Evolutionary conservation across 768 basidiomycete species (phyloP), one percentile per base, ranked within the genome.

Genomic region (Suillus americanus): DNA sequence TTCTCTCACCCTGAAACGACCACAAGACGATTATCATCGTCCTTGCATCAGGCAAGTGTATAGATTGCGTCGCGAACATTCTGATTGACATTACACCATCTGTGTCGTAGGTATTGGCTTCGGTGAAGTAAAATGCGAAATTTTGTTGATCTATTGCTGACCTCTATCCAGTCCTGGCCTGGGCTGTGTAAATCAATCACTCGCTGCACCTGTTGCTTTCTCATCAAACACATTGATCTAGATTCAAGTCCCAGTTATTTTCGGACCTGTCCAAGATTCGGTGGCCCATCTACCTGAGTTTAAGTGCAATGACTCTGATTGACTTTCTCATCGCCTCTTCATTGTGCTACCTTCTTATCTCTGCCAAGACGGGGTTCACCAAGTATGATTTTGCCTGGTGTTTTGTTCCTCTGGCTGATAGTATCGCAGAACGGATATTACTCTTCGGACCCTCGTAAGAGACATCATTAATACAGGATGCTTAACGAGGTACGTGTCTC

Each of bases 241-340:
- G 51, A 53, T 53, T 30, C 16, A 53, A 18, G 18, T 28, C 28
- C 51, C 7, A 53, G 3, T 10, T 30, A 33, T 53, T 30, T 53
- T 18, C 28, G 28, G 51, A 53, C 18, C 51, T 53, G 51, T 4
- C 16, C 51, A 18, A 18, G 9, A 53, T 53, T 30, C 51, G 28
- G 51, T 28, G 28, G 28, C 10, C 16, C 16, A 20, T 53, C 18
- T 53, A 53, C 51, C 14, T 53, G 28, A 28, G 16, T 53, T 53
- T 53, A 30, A 79, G 78, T 2, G 75, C 81, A 0, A 75, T 79
- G 8, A 83, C 83, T 1, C 62, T 75, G 25, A 82, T 82, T 13
- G 25, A 62, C 28, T 64, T 62, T 23, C 30, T 62, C 5, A 28
- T 20, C 60, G 46, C 62, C 25, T 28, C 37, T 13, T 63, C 57